These are phyloP conservation scores for Zhuliangozyma parablackwelliae DNA, from an alignment of 1,139 yeast species.

Conservation along the genomic window DNA sequence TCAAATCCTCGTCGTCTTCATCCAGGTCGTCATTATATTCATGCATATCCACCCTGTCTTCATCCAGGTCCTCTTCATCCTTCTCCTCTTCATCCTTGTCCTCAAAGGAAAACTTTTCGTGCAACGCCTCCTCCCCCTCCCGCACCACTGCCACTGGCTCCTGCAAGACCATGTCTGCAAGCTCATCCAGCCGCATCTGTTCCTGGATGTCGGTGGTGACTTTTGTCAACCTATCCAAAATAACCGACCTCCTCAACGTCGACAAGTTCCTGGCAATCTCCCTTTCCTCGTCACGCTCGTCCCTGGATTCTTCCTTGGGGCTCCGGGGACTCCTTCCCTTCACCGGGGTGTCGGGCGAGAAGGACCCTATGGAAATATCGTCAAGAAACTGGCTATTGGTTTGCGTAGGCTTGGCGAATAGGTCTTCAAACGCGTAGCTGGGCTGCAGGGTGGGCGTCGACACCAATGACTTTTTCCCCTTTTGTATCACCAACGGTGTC, in stretches of 20 bases:
- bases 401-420: conserved; percentile 6
- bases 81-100: conserved; percentile 4
- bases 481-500: conserved; percentile 36
- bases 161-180: conserved; percentile 9
- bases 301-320: conserved; percentile 1
- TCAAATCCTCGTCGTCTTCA: background rate
- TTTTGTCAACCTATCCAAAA: conserved; percentile 36
- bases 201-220: conserved; percentile 40
- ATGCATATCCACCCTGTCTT: background rate
- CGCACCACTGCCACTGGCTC: conserved; percentile 11
- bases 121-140: background rate
- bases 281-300: conserved; percentile 5
- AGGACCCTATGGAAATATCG: conserved; percentile 28
- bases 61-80: conserved; percentile 1
- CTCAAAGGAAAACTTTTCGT: conserved; percentile 13
- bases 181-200: conserved; percentile 15
- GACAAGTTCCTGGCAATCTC: conserved; percentile 5
- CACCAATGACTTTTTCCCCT: conserved; percentile 9
- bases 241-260: conserved; percentile 31
- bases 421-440: conserved; percentile 2
- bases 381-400: conserved; percentile 9
- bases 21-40: too few relatives aligned
- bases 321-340: background rate
- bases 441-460: conserved; percentile 4
- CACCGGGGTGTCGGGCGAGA: conserved; percentile 33